Conservation (phyloP, 169 alveolate species). For the Cryptosporidium sp. region DNA sequence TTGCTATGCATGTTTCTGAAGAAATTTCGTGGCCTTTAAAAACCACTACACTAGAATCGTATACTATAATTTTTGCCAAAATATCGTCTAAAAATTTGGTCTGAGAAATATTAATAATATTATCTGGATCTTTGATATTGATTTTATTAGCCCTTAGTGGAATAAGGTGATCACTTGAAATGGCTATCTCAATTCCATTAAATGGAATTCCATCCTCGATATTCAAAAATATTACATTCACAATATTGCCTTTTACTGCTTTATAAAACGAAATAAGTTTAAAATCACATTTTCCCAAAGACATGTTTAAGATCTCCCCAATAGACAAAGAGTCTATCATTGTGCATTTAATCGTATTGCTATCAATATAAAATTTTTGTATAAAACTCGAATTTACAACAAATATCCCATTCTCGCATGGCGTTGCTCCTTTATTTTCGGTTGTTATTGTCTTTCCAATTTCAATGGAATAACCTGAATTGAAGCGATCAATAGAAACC, state of each 20-base stretch:
- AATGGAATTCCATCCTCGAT: not conserved
- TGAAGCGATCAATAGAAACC: not conserved
- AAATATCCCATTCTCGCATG: not conserved
- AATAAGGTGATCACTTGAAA: slow-evolving; percentile 22
- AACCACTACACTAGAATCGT: not conserved
- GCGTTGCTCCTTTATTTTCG: not conserved
- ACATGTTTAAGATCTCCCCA: not conserved
- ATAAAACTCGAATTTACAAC: not conserved
- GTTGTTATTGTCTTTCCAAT: slow-evolving; percentile 13
- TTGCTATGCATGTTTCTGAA: not conserved
- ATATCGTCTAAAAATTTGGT: not conserved
- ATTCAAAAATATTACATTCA: not conserved
- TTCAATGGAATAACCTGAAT: slow-evolving; percentile 1
- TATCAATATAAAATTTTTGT: slow-evolving; percentile 6
- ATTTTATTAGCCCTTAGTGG: slow-evolving; percentile 1
- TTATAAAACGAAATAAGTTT: not conserved
- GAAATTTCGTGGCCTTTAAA: not conserved
- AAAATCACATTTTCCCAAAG: not conserved
- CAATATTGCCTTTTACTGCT: not conserved
- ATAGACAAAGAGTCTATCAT: slow-evolving; percentile 22
- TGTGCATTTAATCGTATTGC: not conserved
- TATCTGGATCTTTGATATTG: not conserved
- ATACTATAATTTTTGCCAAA: not conserved
- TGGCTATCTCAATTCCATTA: slow-evolving; percentile 4
- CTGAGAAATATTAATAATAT: slow-evolving; percentile 12